phyloP scores from a whole-genome alignment of 306 rosid species.

The Morella rubra region DNA sequence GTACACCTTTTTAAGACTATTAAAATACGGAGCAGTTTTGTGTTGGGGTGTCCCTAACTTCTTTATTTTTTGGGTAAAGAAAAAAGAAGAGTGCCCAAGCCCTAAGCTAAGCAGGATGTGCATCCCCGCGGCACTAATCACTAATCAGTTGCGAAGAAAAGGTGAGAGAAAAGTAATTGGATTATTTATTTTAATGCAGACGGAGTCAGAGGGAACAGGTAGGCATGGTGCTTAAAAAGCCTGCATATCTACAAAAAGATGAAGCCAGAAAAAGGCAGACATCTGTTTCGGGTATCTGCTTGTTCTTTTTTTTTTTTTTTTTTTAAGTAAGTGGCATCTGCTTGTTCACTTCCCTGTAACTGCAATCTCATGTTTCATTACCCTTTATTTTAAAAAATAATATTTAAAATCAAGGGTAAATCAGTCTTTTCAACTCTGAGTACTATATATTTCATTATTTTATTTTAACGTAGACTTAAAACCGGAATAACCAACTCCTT shows the following conservation, averaged over 20 bases:
- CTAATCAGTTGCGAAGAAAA: conserved; percentile 35
- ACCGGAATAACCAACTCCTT: too few species aligned
- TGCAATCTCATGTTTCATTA: too few species aligned
- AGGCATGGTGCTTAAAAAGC: conserved; percentile 64
- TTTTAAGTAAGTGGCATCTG: too few species aligned
- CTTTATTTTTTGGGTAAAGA: too few species aligned
- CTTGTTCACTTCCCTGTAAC: too few species aligned
- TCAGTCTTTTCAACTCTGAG: too few species aligned
- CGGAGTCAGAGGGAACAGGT: conserved; percentile 47
- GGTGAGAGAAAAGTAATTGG: conserved; percentile 25
- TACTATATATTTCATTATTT: too few species aligned
- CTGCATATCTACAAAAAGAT: conserved; percentile 68
- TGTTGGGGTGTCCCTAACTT: not conserved
- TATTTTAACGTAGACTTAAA: too few species aligned
- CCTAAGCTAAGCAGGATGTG: conserved; percentile 5
- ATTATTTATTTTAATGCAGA: conserved; percentile 29
- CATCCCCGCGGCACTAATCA: conserved; percentile 21
- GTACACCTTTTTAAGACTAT: conserved; percentile 2
- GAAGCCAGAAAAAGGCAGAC: conserved; percentile 46
- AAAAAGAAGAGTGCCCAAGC: conserved; percentile 1
- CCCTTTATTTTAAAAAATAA: too few species aligned
- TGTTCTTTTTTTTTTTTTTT: conserved; percentile 41
- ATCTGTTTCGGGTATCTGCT: conserved; percentile 45
- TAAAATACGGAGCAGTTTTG: not conserved
- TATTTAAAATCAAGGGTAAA: too few species aligned